Evolutionary conservation across 106 monocot genomes (phyloP).

Genomic region (Allium fistulosum): DNA sequence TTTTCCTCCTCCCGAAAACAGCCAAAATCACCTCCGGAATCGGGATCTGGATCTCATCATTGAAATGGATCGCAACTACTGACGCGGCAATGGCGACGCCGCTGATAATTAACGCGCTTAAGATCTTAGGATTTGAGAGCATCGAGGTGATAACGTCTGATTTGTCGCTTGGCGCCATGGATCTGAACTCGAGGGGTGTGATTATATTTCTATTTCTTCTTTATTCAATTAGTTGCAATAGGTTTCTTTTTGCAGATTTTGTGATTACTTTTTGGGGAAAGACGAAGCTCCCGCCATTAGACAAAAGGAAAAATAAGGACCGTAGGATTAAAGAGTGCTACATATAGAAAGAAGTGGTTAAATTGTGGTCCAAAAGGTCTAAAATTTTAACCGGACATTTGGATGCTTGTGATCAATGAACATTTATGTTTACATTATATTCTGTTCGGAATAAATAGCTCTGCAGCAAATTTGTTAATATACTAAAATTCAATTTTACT

Average conservation of each 20-base stretch:
- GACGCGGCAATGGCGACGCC: constrained; percentile 36
- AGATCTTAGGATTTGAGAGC: constrained; percentile 19
- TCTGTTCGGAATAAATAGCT: too few relatives aligned
- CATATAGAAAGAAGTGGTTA: too few relatives aligned
- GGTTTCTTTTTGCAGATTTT: background rate
- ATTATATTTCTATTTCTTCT: background rate
- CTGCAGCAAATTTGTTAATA: too few relatives aligned
- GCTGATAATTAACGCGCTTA: constrained; percentile 37
- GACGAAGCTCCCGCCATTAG: constrained; percentile 8
- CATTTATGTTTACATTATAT: too few relatives aligned
- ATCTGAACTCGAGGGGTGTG: background rate
- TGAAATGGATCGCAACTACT: constrained; percentile 25
- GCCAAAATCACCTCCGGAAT: background rate
- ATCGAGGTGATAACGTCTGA: background rate
- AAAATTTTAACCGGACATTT: too few relatives aligned
- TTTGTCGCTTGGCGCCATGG: constrained; percentile 9
- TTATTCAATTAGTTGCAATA: too few relatives aligned
- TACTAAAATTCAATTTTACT: too few relatives aligned
- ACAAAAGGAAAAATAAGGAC: background rate
- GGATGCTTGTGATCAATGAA: too few relatives aligned
- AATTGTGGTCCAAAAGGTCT: too few relatives aligned
- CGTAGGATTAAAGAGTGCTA: too few relatives aligned
- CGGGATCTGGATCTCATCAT: constrained; percentile 3
- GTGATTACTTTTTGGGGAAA: background rate
- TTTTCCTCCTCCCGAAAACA: constrained; percentile 29